These are phyloP conservation scores for Cyclotella sp. DNA, from an alignment of 108 stramenopile species.

Conservation along the genomic window DNA sequence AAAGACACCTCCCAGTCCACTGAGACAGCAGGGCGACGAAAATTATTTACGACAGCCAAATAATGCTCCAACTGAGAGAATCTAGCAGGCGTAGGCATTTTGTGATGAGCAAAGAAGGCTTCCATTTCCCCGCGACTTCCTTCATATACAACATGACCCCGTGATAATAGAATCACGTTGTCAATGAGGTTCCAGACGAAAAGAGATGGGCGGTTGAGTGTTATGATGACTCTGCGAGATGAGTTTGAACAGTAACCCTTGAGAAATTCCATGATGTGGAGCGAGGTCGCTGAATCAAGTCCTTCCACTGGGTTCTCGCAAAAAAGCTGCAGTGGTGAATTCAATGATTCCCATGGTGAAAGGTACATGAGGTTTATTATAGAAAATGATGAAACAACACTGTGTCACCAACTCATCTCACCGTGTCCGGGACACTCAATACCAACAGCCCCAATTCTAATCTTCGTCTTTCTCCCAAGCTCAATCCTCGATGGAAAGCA, in stretches of 20 bases:
- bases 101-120: slow-evolving; percentile 54
- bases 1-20: slow-evolving; percentile 21
- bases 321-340: slow-evolving; percentile 2
- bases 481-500: slow-evolving; percentile 71
- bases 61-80: slow-evolving; percentile 40
- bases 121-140: slow-evolving; percentile 61
- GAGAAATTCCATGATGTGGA: slow-evolving; percentile 68
- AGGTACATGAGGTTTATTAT: too few relatives aligned
- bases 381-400: background rate
- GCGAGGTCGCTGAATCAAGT: slow-evolving; percentile 56
- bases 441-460: slow-evolving; percentile 79
- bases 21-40: background rate
- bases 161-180: slow-evolving; percentile 59
- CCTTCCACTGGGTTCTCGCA: slow-evolving; percentile 40
- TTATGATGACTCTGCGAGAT: slow-evolving; percentile 59
- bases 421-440: slow-evolving; percentile 45
- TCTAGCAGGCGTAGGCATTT: slow-evolving; percentile 50
- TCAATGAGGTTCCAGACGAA: slow-evolving; percentile 70
- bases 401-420: background rate
- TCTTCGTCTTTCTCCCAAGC: slow-evolving; percentile 78
- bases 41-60: slow-evolving; percentile 25
- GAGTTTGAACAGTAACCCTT: slow-evolving; percentile 49
- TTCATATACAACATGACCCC: slow-evolving; percentile 60
- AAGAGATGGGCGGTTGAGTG: slow-evolving; percentile 59
- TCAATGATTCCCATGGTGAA: background rate